Evolutionary conservation across 2,329 filamentous ascomycete species (phyloP).

Genomic region (Pochonia chlamydosporia): DNA sequence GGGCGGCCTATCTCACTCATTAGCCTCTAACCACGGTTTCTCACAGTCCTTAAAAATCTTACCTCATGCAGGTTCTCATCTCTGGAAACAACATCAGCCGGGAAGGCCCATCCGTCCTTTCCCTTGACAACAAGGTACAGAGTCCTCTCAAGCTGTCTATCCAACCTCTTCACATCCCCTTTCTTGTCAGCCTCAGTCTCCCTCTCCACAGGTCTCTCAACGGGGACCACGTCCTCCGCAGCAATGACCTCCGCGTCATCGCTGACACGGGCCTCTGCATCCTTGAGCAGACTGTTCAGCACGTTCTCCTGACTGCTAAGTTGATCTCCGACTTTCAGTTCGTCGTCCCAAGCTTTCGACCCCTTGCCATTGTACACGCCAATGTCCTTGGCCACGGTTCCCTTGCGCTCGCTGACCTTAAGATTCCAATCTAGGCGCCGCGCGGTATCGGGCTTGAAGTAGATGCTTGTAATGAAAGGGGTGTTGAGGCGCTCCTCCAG

Average conservation of each 20-base stretch:
- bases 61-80: slow-evolving; percentile 81
- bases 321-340: slow-evolving; percentile 69
- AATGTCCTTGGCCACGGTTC: slow-evolving; percentile 75
- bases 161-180: slow-evolving; percentile 71
- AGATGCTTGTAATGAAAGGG: slow-evolving; percentile 86
- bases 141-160: slow-evolving; percentile 72
- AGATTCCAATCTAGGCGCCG: slow-evolving; percentile 84
- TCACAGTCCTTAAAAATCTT: slow-evolving; percentile 27
- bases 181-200: slow-evolving; percentile 72
- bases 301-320: slow-evolving; percentile 59
- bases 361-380: slow-evolving; percentile 72
- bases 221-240: slow-evolving; percentile 54
- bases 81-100: slow-evolving; percentile 60
- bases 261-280: slow-evolving; percentile 61
- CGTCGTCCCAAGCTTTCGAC: slow-evolving; percentile 81
- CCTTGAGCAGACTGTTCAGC: slow-evolving; percentile 64
- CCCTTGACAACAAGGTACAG: slow-evolving; percentile 82
- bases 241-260: slow-evolving; percentile 55
- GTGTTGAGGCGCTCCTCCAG: slow-evolving; percentile 87
- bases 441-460: slow-evolving; percentile 87
- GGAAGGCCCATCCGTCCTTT: slow-evolving; percentile 77
- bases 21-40: neutral
- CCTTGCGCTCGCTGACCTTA: slow-evolving; percentile 68
- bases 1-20: slow-evolving; percentile 58
- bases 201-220: slow-evolving; percentile 66